Base-by-base conservation (phyloP, 129 eudicot species). In the Chrysanthemum makinoi region DNA sequence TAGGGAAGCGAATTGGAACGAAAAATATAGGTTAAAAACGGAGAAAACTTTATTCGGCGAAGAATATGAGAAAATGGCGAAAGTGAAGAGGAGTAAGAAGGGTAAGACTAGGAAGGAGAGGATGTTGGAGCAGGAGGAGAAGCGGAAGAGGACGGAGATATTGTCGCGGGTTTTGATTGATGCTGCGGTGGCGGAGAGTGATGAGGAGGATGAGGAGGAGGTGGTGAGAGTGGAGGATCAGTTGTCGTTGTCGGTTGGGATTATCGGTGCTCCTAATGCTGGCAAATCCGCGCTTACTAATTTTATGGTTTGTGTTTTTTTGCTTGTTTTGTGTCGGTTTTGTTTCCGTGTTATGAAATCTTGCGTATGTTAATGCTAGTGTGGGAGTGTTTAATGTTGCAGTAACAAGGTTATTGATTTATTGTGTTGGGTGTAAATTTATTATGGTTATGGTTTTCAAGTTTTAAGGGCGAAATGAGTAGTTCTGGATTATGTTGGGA, bases 211-310 rank as follows among this genome's bases (percentile, higher is more conserved):
- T 35, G 83, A 65, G 16, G 62, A 58, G 63, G 61, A 52, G 71
- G 71, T 58, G 77, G 96, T 94, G 70, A 84, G 73, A 78, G 86
- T 24, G 65, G 97, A 94, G 64, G 94, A 94, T 80, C 97, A 94
- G 88, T 82, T 74, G 80, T 85, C 93, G 19, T 77, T 94, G 75
- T 72, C 96, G 28, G 97, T 94, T 70, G 99, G 99, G 72, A 87
- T 94, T 74, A 82, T 94, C 77, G 99, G 99, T n/a, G 97, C 99
- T 72, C 99, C 99, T 1, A 94, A 94, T 87, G 99, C 99, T 70
- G 99, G 99, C 5, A 94, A 94, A 62, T 94, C 99, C 52, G 92
- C 99, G 10, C 89, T 94, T 22, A 90, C 99, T 22, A 94, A 94
- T 77, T 84, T 17, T 84, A 86, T 94, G 95, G 99, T 90, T 52